A percentile compares a stretch with the other conserved stretches of the same genome.
Conservation (phyloP, 768 basidiomycete species). For the Filobasidium floriforme region DNA sequence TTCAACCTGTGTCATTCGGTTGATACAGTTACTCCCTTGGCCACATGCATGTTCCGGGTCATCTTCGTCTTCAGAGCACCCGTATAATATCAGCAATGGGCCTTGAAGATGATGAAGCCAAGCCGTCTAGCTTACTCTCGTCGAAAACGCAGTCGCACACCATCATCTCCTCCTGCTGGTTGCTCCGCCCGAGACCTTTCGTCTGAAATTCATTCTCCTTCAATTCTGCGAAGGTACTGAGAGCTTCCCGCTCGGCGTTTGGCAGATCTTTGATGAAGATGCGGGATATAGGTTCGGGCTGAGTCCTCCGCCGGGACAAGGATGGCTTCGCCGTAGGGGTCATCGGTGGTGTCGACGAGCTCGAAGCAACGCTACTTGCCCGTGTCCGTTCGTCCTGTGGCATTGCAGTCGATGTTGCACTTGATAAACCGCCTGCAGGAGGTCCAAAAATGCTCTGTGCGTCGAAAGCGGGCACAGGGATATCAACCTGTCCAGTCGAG, state of each 20-base stretch:
- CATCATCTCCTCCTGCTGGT: conserved; percentile 85
- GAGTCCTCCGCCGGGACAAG: conserved; percentile 1
- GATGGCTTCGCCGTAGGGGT: not conserved
- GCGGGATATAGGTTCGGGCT: not conserved
- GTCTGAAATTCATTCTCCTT: conserved; percentile 76
- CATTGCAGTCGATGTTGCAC: not conserved
- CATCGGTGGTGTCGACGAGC: not conserved
- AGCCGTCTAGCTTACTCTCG: conserved; percentile 56
- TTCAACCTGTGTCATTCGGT: conserved; percentile 92
- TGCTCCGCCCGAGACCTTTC: conserved; percentile 73
- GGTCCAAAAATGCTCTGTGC: not conserved
- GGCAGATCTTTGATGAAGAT: conserved; percentile 71
- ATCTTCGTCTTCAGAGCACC: conserved; percentile 51
- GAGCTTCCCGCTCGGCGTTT: conserved; percentile 63
- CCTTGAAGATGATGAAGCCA: not conserved
- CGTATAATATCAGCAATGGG: not conserved
- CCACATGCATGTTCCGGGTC: conserved; percentile 68
- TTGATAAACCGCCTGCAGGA: not conserved
- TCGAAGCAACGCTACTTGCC: not conserved
- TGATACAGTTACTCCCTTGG: conserved; percentile 85
- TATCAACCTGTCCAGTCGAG: no score
- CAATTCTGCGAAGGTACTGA: conserved; percentile 66
- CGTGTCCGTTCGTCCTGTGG: not conserved
- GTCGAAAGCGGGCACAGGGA: not conserved
- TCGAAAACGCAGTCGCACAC: conserved; percentile 86